Evolutionary conservation across 148 eudicot genomes (phyloP).

Genomic region (Suaeda aralocaspica): DNA sequence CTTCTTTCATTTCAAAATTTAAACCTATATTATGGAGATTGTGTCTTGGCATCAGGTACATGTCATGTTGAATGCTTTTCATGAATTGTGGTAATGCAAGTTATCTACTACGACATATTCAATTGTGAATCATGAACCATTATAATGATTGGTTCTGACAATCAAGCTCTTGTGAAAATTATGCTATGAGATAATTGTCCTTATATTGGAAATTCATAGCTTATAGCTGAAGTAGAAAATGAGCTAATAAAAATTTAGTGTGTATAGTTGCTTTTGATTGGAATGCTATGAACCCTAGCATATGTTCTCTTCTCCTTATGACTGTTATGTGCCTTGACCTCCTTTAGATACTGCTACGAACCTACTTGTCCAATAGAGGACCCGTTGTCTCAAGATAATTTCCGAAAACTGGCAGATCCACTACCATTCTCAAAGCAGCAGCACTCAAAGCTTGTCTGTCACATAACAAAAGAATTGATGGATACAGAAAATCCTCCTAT

Average conservation of each 20-base stretch:
- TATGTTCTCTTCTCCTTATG: too few relatives aligned
- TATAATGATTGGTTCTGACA: too few relatives aligned
- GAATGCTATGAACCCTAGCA: too few relatives aligned
- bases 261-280: too few relatives aligned
- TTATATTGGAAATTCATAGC: too few relatives aligned
- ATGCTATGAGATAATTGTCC: too few relatives aligned
- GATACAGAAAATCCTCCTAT: slow-evolving; percentile 99
- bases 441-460: slow-evolving; percentile 95
- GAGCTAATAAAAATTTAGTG: not conserved
- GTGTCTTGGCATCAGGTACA: not conserved
- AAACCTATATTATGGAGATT: not conserved
- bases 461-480: slow-evolving; percentile 93
- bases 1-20: not conserved
- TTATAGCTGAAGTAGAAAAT: not conserved
- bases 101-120: not conserved
- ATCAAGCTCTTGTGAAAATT: not conserved
- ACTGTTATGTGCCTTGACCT: slow-evolving; percentile 49
- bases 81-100: not conserved
- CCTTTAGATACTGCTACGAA: slow-evolving; percentile 75
- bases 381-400: slow-evolving; percentile 90
- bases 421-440: slow-evolving; percentile 99
- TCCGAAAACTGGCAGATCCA: slow-evolving; percentile 74
- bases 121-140: too few relatives aligned
- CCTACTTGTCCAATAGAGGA: slow-evolving; percentile 94
- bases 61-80: not conserved